A percentile compares a stretch with the other conserved stretches of the same genome.
phyloP scores from a whole-genome alignment of 2,329 filamentous ascomycete genomes.

The Colletotrichum lindemuthianum region DNA sequence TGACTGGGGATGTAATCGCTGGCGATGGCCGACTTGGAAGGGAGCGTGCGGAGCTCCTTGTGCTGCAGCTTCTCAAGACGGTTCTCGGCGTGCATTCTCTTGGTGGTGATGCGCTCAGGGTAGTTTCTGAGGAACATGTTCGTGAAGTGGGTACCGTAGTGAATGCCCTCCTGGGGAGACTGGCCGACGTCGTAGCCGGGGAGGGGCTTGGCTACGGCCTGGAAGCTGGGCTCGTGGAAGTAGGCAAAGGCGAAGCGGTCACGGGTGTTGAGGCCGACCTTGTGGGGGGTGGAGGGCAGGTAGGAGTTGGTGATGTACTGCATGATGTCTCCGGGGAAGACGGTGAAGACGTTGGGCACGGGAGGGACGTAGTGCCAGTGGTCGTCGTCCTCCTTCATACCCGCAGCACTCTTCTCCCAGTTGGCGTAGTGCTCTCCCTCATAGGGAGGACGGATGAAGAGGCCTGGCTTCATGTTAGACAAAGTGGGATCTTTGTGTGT shows the following conservation, averaged over 20 bases:
- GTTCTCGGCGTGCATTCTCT: constrained; percentile 47
- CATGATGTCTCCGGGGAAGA: constrained; percentile 64
- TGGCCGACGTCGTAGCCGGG: constrained; percentile 48
- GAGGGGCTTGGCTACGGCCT: constrained; percentile 54
- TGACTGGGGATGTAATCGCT: constrained; percentile 1
- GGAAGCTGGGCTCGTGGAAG: constrained; percentile 62
- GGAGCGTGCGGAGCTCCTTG: constrained; percentile 41
- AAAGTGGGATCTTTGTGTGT: neutral
- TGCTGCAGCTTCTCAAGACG: constrained; percentile 41
- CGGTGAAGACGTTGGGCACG: constrained; percentile 54
- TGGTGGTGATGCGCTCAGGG: constrained; percentile 56
- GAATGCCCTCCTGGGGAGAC: constrained; percentile 50
- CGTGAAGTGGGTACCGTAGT: constrained; percentile 63
- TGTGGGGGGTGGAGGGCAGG: constrained; percentile 60
- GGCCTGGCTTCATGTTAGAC: constrained; percentile 40
- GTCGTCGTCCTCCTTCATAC: constrained; percentile 54
- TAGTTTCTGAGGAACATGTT: constrained; percentile 63
- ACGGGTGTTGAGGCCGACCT: constrained; percentile 58
- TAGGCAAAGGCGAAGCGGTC: constrained; percentile 61
- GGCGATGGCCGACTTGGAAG: neutral
- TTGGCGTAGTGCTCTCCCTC: constrained; percentile 54
- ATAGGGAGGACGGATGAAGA: constrained; percentile 57
- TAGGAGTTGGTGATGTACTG: constrained; percentile 58
- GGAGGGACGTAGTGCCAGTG: constrained; percentile 61
- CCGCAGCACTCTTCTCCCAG: constrained; percentile 56